A percentile compares a stretch with the other conserved stretches of the same genome.
These are phyloP conservation scores for Coccomyxa subellipsoidea DNA, from an alignment of 163 green algal genomes.

Conservation along the genomic window DNA sequence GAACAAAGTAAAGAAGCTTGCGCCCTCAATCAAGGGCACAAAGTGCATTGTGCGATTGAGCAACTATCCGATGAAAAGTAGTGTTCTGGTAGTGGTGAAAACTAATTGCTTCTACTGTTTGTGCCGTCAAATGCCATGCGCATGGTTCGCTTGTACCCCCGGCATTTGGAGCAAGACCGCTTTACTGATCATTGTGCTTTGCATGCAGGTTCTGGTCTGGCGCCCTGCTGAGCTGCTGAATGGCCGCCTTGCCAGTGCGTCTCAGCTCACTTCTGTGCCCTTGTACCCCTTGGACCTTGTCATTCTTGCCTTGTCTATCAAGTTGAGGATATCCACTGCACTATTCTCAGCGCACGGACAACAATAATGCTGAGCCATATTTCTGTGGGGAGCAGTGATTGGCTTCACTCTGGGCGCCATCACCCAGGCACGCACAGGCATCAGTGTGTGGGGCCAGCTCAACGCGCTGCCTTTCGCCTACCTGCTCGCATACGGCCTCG, in stretches of 20 bases:
- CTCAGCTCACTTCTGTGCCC: not conserved
- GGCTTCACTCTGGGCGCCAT: conserved; percentile 14
- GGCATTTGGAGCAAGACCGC: too few relatives aligned
- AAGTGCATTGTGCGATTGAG: too few relatives aligned
- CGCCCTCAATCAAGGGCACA: too few relatives aligned
- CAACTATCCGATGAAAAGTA: too few relatives aligned
- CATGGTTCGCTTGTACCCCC: too few relatives aligned
- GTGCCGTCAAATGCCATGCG: too few relatives aligned
- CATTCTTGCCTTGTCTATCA: not conserved
- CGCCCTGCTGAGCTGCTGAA: conserved; percentile 26
- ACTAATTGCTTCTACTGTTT: too few relatives aligned
- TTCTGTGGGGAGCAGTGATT: conserved; percentile 1
- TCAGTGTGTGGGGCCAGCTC: conserved; percentile 21
- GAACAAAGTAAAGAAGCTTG: too few relatives aligned
- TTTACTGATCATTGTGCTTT: too few relatives aligned
- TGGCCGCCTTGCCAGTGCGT: conserved; percentile 11
- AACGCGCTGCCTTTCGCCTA: conserved; percentile 19
- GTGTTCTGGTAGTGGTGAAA: too few relatives aligned
- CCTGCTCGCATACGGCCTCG: conserved; percentile 16
- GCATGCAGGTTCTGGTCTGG: conserved; percentile 18
- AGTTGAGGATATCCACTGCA: not conserved
- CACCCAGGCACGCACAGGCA: conserved; percentile 14
- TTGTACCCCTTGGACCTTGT: not conserved
- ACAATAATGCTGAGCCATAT: too few relatives aligned
- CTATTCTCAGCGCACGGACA: too few relatives aligned